Evolutionary conservation across 768 basidiomycete species (phyloP).

Genomic region (Guyanaporus albipodus): DNA sequence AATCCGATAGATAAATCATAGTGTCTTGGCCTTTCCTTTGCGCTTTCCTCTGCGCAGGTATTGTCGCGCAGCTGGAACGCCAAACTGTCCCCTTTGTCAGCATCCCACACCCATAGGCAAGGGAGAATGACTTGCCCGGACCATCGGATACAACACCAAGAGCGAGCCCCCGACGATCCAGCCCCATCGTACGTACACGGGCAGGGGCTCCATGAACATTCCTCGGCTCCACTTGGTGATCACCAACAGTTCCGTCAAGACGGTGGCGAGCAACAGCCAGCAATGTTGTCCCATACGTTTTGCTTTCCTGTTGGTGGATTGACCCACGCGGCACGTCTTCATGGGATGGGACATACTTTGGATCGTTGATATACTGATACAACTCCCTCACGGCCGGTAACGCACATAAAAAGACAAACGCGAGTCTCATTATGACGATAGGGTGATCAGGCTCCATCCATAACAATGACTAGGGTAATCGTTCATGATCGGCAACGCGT

Average conservation of each 20-base stretch:
- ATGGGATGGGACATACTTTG: constrained; percentile 48
- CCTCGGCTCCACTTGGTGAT: constrained; percentile 82
- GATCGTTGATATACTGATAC: constrained; percentile 79
- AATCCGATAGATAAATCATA: constrained; percentile 26
- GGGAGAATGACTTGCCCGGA: constrained; percentile 47
- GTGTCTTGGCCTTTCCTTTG: constrained; percentile 30
- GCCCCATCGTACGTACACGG: constrained; percentile 56
- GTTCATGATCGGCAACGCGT: constrained; percentile 32
- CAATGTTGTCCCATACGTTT: constrained; percentile 88
- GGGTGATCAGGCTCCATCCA: constrained; percentile 94
- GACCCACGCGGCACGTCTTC: constrained; percentile 1
- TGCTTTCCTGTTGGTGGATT: constrained; percentile 52
- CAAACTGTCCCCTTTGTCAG: constrained; percentile 47
- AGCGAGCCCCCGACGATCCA: constrained; percentile 59
- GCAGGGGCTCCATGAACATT: constrained; percentile 62
- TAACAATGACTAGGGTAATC: constrained; percentile 40
- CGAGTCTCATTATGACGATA: constrained; percentile 67
- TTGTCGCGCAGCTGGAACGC: constrained; percentile 52
- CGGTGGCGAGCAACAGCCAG: constrained; percentile 84
- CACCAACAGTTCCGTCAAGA: constrained; percentile 73
- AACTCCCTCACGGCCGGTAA: constrained; percentile 82
- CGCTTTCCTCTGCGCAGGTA: constrained; percentile 41
- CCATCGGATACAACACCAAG: constrained; percentile 63
- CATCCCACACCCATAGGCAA: not conserved
- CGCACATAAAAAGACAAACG: constrained; percentile 80